Evolutionary conservation across 306 rosid species (phyloP), one percentile per base, ranked within the genome.

Genomic region (Luffa aegyptiaca): DNA sequence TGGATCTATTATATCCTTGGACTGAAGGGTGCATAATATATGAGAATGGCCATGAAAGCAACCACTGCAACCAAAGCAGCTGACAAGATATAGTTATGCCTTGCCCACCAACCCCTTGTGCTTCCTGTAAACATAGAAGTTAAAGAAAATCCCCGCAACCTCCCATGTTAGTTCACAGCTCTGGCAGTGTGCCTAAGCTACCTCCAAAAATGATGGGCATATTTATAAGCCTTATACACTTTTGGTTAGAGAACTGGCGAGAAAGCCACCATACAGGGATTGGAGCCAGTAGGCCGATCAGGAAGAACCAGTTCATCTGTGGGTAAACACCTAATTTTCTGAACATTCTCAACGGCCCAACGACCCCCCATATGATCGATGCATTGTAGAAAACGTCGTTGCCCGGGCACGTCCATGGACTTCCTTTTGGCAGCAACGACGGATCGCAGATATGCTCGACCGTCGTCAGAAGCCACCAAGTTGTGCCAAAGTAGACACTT

Each of bases 51-150:
- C 82, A 81, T 79, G 55, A 92, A 90, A 77, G 98, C 96, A 77
- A 90, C 81, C 0, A 96, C 92, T 44, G 93, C 92, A 75, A 91
- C 93, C 75, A 93, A 63, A 52, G 86, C 95, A 45, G 95, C 97
- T 4, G 97, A 90, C 5, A 91, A 84, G 68, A 90, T 86, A 80
- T 93, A 93, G 73, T 90, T 93, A 57, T 93, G 92, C 26, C 92
- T 77, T 5, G 91, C 93, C 98, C 98, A 87, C 83, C 90, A 87
- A n/a, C 33, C 63, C 65, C 77, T 73, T 84, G 74, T 78, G 81
- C 72, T 70, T 81, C 63, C 80, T 81, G 69, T 76, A 84, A 36
- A 87, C 55, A 59, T 76, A 80, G 55, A 76, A 77, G 49, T 75
- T 87, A 75, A 87, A 87, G 81, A 84, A 59, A 5, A 85, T 65